These are phyloP conservation scores for Starmerella ratchasimensis DNA, from an alignment of 805 yeast species.

Conservation along the genomic window DNA sequence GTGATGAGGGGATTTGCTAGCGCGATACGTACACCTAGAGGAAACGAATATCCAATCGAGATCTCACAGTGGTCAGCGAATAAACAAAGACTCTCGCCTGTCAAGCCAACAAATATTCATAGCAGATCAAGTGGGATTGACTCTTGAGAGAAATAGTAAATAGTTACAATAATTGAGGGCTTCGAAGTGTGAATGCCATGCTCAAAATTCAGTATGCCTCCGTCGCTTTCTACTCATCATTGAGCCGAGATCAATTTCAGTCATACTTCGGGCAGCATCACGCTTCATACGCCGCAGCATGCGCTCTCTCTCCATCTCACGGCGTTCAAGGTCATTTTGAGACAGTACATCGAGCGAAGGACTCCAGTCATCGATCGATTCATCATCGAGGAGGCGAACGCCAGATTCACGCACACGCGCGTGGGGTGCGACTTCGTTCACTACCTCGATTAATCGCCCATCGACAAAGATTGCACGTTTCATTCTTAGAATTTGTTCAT, in stretches of 20 bases:
- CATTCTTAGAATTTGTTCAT: conserved; percentile 62
- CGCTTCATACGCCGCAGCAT: conserved; percentile 83
- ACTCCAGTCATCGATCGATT: conserved; percentile 69
- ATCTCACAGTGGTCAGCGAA: too few species aligned
- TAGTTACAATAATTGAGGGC: not conserved
- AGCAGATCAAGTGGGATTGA: too few species aligned
- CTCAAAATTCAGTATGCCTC: conserved; percentile 18
- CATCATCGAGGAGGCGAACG: conserved; percentile 57
- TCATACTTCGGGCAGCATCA: conserved; percentile 66
- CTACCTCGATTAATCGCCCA: conserved; percentile 38
- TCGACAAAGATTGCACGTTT: conserved; percentile 68
- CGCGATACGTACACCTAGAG: too few species aligned
- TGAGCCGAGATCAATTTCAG: conserved; percentile 32
- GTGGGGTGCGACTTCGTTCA: conserved; percentile 50
- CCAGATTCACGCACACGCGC: conserved; percentile 38
- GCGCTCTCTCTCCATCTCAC: conserved; percentile 91
- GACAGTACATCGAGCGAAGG: conserved; percentile 78
- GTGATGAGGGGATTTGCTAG: too few species aligned
- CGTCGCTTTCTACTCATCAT: conserved; percentile 25
- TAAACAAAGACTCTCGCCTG: too few species aligned
- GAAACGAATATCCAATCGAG: too few species aligned
- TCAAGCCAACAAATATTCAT: too few species aligned
- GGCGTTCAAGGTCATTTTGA: conserved; percentile 84
- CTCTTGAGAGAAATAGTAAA: too few species aligned
- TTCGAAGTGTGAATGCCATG: too few species aligned